These are phyloP conservation scores for Aspergillus fumigatiaffinis DNA, from an alignment of 2,329 filamentous ascomycete species.

Conservation along the genomic window DNA sequence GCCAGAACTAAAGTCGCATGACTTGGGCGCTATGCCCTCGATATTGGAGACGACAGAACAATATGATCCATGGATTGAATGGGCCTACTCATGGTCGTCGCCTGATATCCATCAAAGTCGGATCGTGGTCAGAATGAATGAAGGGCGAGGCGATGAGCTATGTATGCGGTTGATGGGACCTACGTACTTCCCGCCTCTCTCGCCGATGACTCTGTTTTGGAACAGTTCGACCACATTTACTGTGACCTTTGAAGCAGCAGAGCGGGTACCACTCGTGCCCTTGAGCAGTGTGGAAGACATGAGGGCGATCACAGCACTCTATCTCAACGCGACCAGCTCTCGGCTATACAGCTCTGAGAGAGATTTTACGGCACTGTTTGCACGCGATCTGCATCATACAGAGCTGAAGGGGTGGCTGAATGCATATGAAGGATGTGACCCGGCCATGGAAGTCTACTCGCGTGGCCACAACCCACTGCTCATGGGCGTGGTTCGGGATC, in stretches of 20 bases:
- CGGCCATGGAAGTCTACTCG: slow-evolving; percentile 19
- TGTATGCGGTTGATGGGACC: slow-evolving; percentile 22
- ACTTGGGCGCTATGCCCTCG: slow-evolving; percentile 15
- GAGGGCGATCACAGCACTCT: slow-evolving; percentile 30
- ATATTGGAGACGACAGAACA: slow-evolving; percentile 22
- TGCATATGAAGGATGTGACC: slow-evolving; percentile 17
- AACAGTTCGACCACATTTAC: slow-evolving; percentile 19
- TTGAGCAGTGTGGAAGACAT: slow-evolving; percentile 21
- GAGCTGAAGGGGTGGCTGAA: slow-evolving; percentile 20
- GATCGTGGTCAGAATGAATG: slow-evolving; percentile 17
- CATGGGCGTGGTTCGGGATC: slow-evolving; percentile 27
- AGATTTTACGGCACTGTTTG: slow-evolving; percentile 28
- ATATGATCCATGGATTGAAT: slow-evolving; percentile 28
- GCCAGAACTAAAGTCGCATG: slow-evolving; percentile 14
- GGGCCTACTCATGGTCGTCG: slow-evolving; percentile 24
- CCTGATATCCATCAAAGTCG: slow-evolving; percentile 19
- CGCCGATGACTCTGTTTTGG: slow-evolving; percentile 27
- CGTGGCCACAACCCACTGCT: slow-evolving; percentile 1
- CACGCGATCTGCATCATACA: slow-evolving; percentile 15
- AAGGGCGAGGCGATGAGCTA: slow-evolving; percentile 9
- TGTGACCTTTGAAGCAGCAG: slow-evolving; percentile 15
- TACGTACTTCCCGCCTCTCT: slow-evolving; percentile 9
- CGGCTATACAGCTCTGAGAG: slow-evolving; percentile 1
- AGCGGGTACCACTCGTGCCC: slow-evolving; percentile 6
- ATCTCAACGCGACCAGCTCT: slow-evolving; percentile 22